These are phyloP conservation scores for Wickerhamomyces bovis DNA, from an alignment of 805 yeast genomes.

Conservation along the genomic window DNA sequence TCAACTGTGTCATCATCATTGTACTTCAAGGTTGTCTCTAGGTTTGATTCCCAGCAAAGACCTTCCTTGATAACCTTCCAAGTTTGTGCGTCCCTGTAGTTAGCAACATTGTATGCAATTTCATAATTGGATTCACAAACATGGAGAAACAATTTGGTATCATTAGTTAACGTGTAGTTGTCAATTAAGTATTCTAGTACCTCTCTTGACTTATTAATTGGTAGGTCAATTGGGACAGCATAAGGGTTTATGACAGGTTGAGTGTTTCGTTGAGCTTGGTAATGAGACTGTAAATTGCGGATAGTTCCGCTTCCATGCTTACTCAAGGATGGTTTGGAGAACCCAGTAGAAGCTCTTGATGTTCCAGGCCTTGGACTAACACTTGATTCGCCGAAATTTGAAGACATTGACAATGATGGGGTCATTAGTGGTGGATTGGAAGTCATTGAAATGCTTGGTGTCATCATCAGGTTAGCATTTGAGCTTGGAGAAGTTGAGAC, in stretches of 20 bases:
- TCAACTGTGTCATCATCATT: neutral
- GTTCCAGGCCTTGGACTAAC: constrained; percentile 21
- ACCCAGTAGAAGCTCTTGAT: constrained; percentile 18
- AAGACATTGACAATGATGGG: constrained; percentile 8
- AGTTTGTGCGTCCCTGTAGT: constrained; percentile 51
- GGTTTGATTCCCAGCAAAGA: constrained; percentile 29
- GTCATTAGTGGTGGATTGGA: constrained; percentile 1
- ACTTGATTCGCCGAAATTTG: constrained; percentile 5
- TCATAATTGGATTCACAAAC: constrained; percentile 51
- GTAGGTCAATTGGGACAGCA: constrained; percentile 20
- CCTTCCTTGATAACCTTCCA: constrained; percentile 56
- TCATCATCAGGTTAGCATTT: neutral
- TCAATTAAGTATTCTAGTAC: constrained; percentile 44
- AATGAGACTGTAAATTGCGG: constrained; percentile 3
- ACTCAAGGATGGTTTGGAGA: constrained; percentile 13
- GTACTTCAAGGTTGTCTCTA: constrained; percentile 8
- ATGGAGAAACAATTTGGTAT: constrained; percentile 36
- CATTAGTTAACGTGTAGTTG: constrained; percentile 37
- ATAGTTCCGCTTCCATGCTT: constrained; percentile 9
- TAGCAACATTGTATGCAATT: constrained; percentile 45
- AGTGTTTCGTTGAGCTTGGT: constrained; percentile 6
- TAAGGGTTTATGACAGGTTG: constrained; percentile 17
- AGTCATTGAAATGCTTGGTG: neutral
- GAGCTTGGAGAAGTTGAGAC: constrained; percentile 15
- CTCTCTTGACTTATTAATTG: constrained; percentile 17